These are phyloP conservation scores for Aspergillus tamarii DNA, from an alignment of 2,329 filamentous ascomycete genomes.

Conservation along the genomic window DNA sequence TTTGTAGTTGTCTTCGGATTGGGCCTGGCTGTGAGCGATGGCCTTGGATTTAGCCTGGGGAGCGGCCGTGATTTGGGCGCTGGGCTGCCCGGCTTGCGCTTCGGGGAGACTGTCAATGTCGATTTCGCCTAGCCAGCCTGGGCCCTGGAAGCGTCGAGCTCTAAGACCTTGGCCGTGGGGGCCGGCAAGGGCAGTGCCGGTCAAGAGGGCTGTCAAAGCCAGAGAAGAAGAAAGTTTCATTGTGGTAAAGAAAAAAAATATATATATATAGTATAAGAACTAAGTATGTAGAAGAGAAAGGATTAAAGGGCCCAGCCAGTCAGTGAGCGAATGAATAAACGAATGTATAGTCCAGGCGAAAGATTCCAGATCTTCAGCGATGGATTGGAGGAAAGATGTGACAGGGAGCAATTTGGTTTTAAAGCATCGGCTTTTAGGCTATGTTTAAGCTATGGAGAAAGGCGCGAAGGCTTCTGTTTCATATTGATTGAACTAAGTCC, in stretches of 20 bases:
- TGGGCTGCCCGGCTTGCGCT: neutral
- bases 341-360: neutral
- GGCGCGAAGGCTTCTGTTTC: neutral
- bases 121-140: neutral
- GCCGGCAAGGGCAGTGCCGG: slow-evolving; percentile 8
- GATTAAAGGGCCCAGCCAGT: neutral
- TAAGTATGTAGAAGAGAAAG: neutral
- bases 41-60: neutral
- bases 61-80: neutral
- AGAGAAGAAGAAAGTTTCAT: slow-evolving; percentile 11
- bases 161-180: slow-evolving; percentile 5
- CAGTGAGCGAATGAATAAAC: neutral
- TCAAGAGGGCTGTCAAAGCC: slow-evolving; percentile 6
- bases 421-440: neutral
- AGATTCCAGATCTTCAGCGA: slow-evolving; percentile 5
- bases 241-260: neutral
- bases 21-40: neutral
- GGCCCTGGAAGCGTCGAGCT: neutral
- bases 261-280: neutral
- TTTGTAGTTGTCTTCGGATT: neutral
- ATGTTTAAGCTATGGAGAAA: neutral
- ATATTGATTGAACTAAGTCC: neutral
- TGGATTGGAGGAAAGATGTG: neutral
- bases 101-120: neutral
- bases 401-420: neutral